Evolutionary conservation across 1,284 basidiomycete genomes (phyloP), one percentile per base, ranked within the genome.

Genomic region (Trichosporon sp.): DNA sequence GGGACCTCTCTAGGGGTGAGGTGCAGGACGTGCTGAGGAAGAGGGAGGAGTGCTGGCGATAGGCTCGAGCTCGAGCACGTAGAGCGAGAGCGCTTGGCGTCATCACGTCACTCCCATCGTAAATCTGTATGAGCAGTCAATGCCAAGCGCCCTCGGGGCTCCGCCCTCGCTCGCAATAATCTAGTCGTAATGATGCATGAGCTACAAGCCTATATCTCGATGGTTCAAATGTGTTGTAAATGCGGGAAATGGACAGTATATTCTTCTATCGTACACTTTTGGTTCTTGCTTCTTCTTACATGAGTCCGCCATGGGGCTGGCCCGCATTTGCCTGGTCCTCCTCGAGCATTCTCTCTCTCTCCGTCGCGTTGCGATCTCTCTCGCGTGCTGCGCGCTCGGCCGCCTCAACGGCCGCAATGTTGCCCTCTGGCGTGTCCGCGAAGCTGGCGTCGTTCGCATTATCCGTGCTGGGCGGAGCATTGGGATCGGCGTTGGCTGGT

Each of bases 291-390:
- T 37, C 35, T 19, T 26, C 26, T 61, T 35, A 63, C 14, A 63
- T 4, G 4, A 63, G 32, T 2, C 59, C 46, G 75, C 64, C 64
- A 7, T 65, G 64, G 21, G 38, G 38, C 38, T 26, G 38, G n/a
- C 64, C 64, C 38, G 38, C 38, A 10, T 65, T 78, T 35, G 77
- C 77, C 70, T 84, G 83, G 76, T 84, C 83, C 70, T 84, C 84
- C 2, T 75, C 81, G 54, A 85, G 73, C 82, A 84, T 82, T 19
- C 79, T 70, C 61, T 85, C 84, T 74, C 80, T 84, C 84, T 74
- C 80, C 78, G 19, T 77, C 77, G 63, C 76, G 72, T 14, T 70
- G 7, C 73, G 65, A 10, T 67, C 68, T 3, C 78, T 76, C 14
- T 77, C 77, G 64, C 78, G 73, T 21, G 69, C 66, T 10, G 74